Base-by-base conservation (phyloP, 2,329 filamentous ascomycete species). In the Aspergillus aculeatinus region DNA sequence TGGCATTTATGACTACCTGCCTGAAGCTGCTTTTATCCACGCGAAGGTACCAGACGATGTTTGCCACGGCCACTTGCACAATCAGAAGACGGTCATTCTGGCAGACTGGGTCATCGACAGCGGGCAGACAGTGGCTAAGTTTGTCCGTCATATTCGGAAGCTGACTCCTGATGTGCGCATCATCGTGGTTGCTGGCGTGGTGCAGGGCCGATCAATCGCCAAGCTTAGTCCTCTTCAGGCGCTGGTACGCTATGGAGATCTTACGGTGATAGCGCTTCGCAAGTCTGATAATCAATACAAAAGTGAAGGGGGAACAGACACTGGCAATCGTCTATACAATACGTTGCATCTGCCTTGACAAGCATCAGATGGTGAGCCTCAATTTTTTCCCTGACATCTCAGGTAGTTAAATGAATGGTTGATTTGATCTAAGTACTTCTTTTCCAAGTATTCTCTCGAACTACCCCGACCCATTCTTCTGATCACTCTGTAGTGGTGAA, bases 41-140 rank as follows among this genome's bases (percentile, higher is more conserved):
- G 79, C 76, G 1, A 70, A 69, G 2, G 1, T 63, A 42, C 63
- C 69, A 1, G 56, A 68, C 0, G 80, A 87, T 39, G 63, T 88
- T 47, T 72, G 72, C 49, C 2, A 31, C 0, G 47, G 79, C 1
- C 79, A 85, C 64, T 11, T 87, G 0, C 7, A 72, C 1, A 71
- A 66, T 2, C 69, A 73, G 49, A 52, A 59, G 14, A 81, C 74
- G 0, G 67, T 87, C 0, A 64, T 88, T 1, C 69, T 88, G 3
- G 84, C 87, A 1, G 86, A 88, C 67, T 85, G 82, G 0, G 84
- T 88, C 1, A 71, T 88, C n/a, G 87, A 88, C 62, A 85, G 67
- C 31, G 84, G 86, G 4, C 78, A 77, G 54, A 79, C 81, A 0
- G 67, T 85, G 5, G 59, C 80, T 1, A 67, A 81, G 1, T 86